Base-by-base conservation (phyloP, 768 basidiomycete species). In the Collybia nuda region DNA sequence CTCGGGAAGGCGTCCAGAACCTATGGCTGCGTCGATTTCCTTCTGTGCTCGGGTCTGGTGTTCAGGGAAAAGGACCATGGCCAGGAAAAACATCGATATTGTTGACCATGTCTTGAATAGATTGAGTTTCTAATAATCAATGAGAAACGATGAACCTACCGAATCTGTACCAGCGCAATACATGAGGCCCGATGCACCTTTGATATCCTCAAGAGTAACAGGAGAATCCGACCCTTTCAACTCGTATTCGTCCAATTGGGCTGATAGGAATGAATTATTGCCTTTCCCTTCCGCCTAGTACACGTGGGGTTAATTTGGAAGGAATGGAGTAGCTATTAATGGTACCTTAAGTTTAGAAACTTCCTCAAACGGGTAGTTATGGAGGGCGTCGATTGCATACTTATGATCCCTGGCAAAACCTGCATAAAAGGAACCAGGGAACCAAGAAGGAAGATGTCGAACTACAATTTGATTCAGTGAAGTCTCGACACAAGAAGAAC, bases 21-120 rank as follows among this genome's bases (percentile, higher is more conserved):
- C 73, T n/a, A 77, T 55, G 2, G 77, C 65, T 1, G 48, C 39
- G 52, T 78, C 76, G 11, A 80, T 64, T 57, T 79, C 76, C 1
- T 62, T 61, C 47, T 75, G 77, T 0, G 73, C 75, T 29, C 57
- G 64, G 7, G 41, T 48, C 47, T 71, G 71, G 6, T 65, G 60
- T 14, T 68, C 63, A 0, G 75, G 76, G 53, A 73, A 54, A 5
- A 65, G 50, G 11, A 69, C 60, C 71, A 78, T 73, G 4, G 70
- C 68, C 14, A 75, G 62, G 40, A 77, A 52, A 51, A 77, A 73
- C 1, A 62, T 55, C 5, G 55, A 56, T 1, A 74, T 36, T 0
- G 66, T 53, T 3, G 68, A 61, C 23, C 60, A 65, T 0, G 67
- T 71, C 70, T 72, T 18, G 3, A 18, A 2, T n/a, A 49, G 7